Evolutionary conservation across 345 rosid species (phyloP).

Genomic region (Syzygium oleosum): DNA sequence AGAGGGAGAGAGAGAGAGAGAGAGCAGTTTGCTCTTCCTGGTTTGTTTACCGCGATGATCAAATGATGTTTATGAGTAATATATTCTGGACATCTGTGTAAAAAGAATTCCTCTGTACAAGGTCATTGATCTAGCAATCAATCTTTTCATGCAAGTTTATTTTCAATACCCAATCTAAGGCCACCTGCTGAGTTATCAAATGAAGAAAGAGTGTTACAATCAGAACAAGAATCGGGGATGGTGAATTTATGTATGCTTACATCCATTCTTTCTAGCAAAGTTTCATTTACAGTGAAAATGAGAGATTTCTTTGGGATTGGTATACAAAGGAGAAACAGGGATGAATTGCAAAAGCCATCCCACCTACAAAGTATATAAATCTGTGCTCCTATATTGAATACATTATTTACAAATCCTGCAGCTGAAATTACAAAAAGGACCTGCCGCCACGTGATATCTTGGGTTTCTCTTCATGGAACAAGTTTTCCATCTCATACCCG

Average conservation of each 20-base stretch:
- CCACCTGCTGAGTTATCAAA: background rate
- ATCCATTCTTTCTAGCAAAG: background rate
- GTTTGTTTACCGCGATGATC: background rate
- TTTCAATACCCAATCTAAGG: background rate
- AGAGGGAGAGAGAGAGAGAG: background rate
- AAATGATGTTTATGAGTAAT: background rate
- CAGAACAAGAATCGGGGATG: background rate
- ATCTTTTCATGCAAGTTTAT: background rate
- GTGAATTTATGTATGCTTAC: background rate
- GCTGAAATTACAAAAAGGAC: background rate
- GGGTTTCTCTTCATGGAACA: background rate
- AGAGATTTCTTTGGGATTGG: background rate
- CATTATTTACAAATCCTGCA: background rate
- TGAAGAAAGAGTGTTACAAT: background rate
- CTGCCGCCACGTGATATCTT: background rate
- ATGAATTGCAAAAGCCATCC: constrained; percentile 4
- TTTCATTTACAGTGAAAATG: background rate
- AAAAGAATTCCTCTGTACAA: background rate
- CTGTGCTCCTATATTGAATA: background rate
- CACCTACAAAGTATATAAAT: background rate
- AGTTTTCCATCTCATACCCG: background rate
- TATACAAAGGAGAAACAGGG: background rate
- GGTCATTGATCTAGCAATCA: background rate
- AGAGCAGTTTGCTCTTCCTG: background rate
- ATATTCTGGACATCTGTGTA: background rate